Evolutionary conservation across 2,329 filamentous ascomycete genomes (phyloP).

Genomic region (Acarospora socialis): DNA sequence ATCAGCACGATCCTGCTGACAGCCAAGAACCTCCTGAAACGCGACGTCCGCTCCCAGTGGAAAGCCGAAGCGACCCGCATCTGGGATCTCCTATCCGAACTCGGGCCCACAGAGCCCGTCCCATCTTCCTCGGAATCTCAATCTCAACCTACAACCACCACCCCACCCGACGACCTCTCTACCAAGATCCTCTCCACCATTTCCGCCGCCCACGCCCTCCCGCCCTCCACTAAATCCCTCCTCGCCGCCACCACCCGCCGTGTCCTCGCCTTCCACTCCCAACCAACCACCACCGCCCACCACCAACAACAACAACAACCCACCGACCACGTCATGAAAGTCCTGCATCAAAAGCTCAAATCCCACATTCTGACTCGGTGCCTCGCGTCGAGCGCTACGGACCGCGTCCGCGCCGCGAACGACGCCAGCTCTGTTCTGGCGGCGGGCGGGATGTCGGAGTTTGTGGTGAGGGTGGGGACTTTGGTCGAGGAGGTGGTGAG

Average conservation of each 20-base stretch:
- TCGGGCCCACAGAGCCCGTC: no score
- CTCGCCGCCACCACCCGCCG: conserved; percentile 34
- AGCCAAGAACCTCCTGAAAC: conserved; percentile 51
- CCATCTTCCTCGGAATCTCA: conserved; percentile 24
- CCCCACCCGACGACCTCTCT: conserved; percentile 1
- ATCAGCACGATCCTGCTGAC: conserved; percentile 49
- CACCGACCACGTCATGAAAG: conserved; percentile 14
- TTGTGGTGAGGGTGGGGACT: conserved; percentile 43
- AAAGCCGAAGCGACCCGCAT: conserved; percentile 46
- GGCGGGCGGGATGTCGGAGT: conserved; percentile 46
- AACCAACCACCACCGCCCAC: conserved; percentile 9
- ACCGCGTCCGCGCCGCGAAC: conserved; percentile 42
- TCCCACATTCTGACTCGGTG: conserved; percentile 41
- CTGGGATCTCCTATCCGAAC: conserved; percentile 36
- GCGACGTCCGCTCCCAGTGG: conserved; percentile 50
- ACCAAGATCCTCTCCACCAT: conserved; percentile 30
- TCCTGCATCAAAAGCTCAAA: conserved; percentile 20
- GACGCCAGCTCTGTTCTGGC: conserved; percentile 46
- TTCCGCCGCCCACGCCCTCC: conserved; percentile 35
- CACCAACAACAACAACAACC: conserved; percentile 2
- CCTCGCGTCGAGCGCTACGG: conserved; percentile 44
- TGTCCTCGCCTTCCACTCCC: conserved; percentile 35
- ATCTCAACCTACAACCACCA: conserved; percentile 20
- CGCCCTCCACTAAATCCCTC: conserved; percentile 29
- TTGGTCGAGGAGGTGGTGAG: conserved; percentile 44